Percentiles rank a stretch among this genome's conserved stretches.
Evolutionary conservation across 352 stramenopile genomes (phyloP).

Genomic region (Pythium monospermum): DNA sequence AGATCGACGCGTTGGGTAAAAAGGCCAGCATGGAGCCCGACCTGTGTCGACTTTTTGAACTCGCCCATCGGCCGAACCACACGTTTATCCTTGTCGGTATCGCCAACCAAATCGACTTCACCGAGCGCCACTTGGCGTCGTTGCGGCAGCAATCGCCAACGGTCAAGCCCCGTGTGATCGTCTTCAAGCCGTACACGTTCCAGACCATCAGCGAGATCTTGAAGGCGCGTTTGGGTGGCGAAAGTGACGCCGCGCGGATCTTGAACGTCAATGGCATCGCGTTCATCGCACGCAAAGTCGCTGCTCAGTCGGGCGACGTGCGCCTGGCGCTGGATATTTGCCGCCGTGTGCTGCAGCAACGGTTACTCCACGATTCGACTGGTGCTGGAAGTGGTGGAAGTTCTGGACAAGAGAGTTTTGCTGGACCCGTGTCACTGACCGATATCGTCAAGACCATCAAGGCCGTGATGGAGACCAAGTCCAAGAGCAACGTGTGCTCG

Average conservation of each 20-base stretch:
- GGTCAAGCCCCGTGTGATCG: conserved; percentile 52
- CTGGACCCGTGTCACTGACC: conserved; percentile 49
- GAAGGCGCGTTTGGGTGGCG: conserved; percentile 53
- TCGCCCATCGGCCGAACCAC: conserved; percentile 50
- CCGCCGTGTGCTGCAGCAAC: conserved; percentile 60
- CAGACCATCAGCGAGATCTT: conserved; percentile 78
- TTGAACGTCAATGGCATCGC: conserved; percentile 66
- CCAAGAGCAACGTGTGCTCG: conserved; percentile 43
- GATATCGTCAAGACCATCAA: conserved; percentile 79
- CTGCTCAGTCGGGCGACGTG: conserved; percentile 71
- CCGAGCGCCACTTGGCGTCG: conserved; percentile 62
- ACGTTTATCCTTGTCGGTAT: conserved; percentile 77
- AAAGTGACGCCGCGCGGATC: conserved; percentile 34
- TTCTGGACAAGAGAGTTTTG: too few species aligned
- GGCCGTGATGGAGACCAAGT: conserved; percentile 60
- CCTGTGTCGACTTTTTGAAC: conserved; percentile 71
- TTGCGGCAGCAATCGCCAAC: conserved; percentile 48
- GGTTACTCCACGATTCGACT: conserved; percentile 19
- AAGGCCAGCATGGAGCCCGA: conserved; percentile 63
- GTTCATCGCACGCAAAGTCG: conserved; percentile 79
- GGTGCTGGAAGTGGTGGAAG: too few species aligned
- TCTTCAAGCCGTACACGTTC: conserved; percentile 79
- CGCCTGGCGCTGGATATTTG: conserved; percentile 70
- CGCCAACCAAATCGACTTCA: conserved; percentile 84
- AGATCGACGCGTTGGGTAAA: conserved; percentile 74